phyloP scores from a whole-genome alignment of 106 monocot genomes.

The Allium fistulosum region DNA sequence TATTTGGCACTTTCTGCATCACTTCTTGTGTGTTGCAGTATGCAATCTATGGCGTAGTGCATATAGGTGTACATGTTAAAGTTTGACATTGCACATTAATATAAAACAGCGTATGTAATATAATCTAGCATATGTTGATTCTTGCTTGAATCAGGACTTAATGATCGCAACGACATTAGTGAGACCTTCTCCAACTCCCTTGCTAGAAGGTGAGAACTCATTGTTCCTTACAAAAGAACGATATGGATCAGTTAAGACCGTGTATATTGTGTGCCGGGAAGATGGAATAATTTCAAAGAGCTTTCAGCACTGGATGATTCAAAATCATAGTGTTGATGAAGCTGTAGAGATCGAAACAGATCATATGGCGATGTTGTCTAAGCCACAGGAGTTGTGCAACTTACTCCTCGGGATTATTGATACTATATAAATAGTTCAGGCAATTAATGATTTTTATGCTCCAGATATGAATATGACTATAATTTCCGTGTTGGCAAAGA shows the following conservation, averaged over 20 bases:
- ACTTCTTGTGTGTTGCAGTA: too few species aligned
- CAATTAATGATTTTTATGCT: too few species aligned
- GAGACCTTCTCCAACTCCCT: not conserved
- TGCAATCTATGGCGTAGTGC: too few species aligned
- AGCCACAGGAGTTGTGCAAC: constrained; percentile 14
- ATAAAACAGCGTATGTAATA: not conserved
- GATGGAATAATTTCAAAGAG: constrained; percentile 2
- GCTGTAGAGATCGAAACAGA: constrained; percentile 15
- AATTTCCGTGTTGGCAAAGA: too few species aligned
- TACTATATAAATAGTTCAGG: not conserved
- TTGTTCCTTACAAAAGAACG: constrained; percentile 11
- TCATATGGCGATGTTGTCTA: constrained; percentile 31
- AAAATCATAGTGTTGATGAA: constrained; percentile 12
- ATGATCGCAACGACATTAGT: constrained; percentile 4
- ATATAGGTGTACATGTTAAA: not conserved
- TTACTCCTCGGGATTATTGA: constrained; percentile 7
- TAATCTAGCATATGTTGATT: not conserved
- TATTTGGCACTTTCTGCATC: too few species aligned
- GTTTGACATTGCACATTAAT: not conserved
- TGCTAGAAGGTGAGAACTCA: not conserved
- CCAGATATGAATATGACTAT: too few species aligned
- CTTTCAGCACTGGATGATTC: constrained; percentile 28
- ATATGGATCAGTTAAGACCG: constrained; percentile 18
- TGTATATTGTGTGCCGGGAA: constrained; percentile 13
- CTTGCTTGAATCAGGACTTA: constrained; percentile 1